Conservation (phyloP, 441 rosid genomes). For the Melianthus villosus region DNA sequence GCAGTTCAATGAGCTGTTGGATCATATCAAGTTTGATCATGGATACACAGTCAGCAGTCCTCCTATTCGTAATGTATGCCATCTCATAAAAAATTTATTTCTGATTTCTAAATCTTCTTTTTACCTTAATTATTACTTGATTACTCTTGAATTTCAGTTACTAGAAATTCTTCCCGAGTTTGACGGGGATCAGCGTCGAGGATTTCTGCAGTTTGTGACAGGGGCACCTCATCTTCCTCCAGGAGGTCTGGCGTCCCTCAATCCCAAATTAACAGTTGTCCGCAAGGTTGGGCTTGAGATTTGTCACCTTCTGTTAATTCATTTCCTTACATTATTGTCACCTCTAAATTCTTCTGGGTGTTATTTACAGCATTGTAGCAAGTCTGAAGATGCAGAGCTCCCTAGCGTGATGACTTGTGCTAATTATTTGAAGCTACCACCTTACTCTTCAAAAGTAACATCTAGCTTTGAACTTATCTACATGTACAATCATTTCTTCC, state of each 20-base stretch:
- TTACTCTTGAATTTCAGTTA: slow-evolving; percentile 28
- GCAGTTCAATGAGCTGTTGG: slow-evolving; percentile 71
- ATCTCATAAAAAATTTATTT: slow-evolving; percentile 4
- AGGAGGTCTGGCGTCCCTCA: slow-evolving; percentile 82
- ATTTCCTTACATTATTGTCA: background rate
- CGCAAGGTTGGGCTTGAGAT: slow-evolving; percentile 41
- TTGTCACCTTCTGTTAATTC: background rate
- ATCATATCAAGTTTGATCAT: slow-evolving; percentile 93
- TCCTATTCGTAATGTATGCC: slow-evolving; percentile 49
- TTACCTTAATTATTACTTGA: slow-evolving; percentile 2
- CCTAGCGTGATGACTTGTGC: slow-evolving; percentile 99
- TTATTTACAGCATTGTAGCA: slow-evolving; percentile 51
- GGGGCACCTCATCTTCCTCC: slow-evolving; percentile 95
- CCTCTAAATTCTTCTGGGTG: slow-evolving; percentile 1
- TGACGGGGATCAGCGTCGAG: slow-evolving; percentile 40
- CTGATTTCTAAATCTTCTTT: slow-evolving; percentile 1
- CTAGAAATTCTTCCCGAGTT: slow-evolving; percentile 69
- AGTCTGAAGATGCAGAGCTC: slow-evolving; percentile 52
- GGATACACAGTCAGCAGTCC: slow-evolving; percentile 96
- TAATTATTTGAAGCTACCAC: slow-evolving; percentile 87
- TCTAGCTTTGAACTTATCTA: slow-evolving; percentile 6
- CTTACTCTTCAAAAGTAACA: slow-evolving; percentile 69
- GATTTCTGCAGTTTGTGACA: slow-evolving; percentile 86
- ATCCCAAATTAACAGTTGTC: slow-evolving; percentile 85
- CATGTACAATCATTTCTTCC: too few species aligned